Evolutionary conservation across 169 alveolate genomes (phyloP), one percentile per base, ranked within the genome.

Genomic region (Amoebophrya sp.): DNA sequence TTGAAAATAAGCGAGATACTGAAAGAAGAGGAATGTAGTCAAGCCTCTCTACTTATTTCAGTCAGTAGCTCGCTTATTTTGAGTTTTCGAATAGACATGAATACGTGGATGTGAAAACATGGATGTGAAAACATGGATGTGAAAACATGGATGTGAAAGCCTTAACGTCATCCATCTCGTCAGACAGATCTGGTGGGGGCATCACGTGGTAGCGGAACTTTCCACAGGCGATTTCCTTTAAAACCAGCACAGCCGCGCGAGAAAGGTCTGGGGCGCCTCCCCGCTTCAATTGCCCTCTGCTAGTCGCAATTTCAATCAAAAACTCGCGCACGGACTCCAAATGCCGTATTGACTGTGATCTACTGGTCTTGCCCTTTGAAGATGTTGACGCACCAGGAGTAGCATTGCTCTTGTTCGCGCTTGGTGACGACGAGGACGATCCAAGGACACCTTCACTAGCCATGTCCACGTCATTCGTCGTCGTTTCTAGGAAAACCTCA

Each of bases 151-250:
- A n/a, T n/a, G n/a, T n/a, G n/a, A n/a, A n/a, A n/a, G n/a, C n/a
- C n/a, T n/a, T n/a, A n/a, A n/a, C n/a, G n/a, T n/a, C n/a, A n/a
- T n/a, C n/a, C n/a, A n/a, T n/a, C n/a, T n/a, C n/a, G n/a, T n/a
- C n/a, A n/a, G n/a, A n/a, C n/a, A n/a, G n/a, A n/a, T 47, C 65
- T 47, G 65, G 18, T 65, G 83, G 83, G 10, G 83, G 83, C 26
- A 65, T 1, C 33, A 65, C 83, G 83, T 65, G 83, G 83, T 65
- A 65, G 36, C 83, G 12, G 83, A 65, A 65, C 83, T 65, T 65
- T 65, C 83, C 83, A 36, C 83, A 65, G 39, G 83, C 83, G 33
- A 65, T 26, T 26, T 65, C 83, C 83, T 65, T 65, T 36, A 65
- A 26, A 29, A 26, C 83, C 2, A 65, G 33, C 36, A 65, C 83